phyloP scores from a whole-genome alignment of 2,329 filamentous ascomycete species.

The Trichoderma citrinoviride region DNA sequence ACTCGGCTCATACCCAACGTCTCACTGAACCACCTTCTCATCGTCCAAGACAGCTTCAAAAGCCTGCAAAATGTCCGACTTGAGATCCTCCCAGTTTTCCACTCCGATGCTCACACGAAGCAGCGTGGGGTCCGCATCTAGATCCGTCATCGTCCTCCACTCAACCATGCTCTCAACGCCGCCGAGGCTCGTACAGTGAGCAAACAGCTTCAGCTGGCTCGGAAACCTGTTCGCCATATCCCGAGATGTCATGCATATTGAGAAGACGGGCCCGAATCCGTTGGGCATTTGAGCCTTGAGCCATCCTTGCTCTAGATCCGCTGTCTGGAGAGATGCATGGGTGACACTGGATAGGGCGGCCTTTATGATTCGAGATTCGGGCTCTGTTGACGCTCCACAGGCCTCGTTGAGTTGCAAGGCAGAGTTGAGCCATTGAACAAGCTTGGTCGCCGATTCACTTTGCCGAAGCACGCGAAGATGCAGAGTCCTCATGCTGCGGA shows the following conservation, averaged over 20 bases:
- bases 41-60: slow-evolving; percentile 53
- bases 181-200: slow-evolving; percentile 90
- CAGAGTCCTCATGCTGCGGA: slow-evolving; percentile 80
- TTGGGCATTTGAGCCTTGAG: slow-evolving; percentile 83
- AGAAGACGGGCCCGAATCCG: slow-evolving; percentile 87
- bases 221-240: slow-evolving; percentile 67
- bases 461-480: slow-evolving; percentile 79
- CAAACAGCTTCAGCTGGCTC: slow-evolving; percentile 76
- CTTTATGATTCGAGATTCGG: not conserved
- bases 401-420: slow-evolving; percentile 19
- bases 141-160: slow-evolving; percentile 90
- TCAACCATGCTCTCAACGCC: slow-evolving; percentile 95
- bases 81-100: slow-evolving; percentile 82
- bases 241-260: slow-evolving; percentile 62
- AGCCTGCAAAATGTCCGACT: slow-evolving; percentile 66
- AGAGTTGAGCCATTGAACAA: slow-evolving; percentile 69
- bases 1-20: no score
- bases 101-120: slow-evolving; percentile 82
- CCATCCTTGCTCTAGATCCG: slow-evolving; percentile 62
- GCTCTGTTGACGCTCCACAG: slow-evolving; percentile 66
- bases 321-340: slow-evolving; percentile 27
- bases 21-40: not conserved
- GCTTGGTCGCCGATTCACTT: slow-evolving; percentile 62
- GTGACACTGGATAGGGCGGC: not conserved
- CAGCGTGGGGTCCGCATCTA: slow-evolving; percentile 65